Evolutionary conservation across 257 asterid genomes (phyloP), one percentile per base, ranked within the genome.

Genomic region (Parsonsia alboflavescens): DNA sequence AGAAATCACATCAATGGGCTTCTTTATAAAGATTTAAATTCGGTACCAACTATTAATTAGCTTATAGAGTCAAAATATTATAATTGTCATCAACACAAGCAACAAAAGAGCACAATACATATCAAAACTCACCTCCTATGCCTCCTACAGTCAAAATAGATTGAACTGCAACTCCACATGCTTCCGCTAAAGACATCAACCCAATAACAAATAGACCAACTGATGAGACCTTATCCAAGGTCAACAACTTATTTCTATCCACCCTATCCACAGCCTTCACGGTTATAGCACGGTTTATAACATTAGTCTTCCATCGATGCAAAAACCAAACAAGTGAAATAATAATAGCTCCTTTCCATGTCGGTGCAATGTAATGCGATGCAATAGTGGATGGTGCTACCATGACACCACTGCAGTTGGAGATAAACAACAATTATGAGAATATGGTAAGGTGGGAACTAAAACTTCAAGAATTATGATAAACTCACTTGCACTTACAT

Each of bases 61-160:
- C 24, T 16, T 17, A 52, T 2, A 52, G 1, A 52, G 19, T 52
- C 0, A 16, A 52, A 33, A 42, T 7, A 42, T 42, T 42, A 42
- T 22, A 48, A 72, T 24, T 6, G 24, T 21, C 24, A 33, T n/a
- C 54, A 22, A 16, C 15, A 24, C 6, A 58, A 57, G 28, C 16
- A 45, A 26, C 39, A 42, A n/a, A 33, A 17, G 1, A 42, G 9
- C 9, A 17, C 24, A 22, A 68, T 13, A 28, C 22, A 26, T 30
- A 2, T 1, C 21, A 72, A 82, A 66, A 30, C 84, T 80, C 78
- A 92, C 99, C 99, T 87, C 99, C 99, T 70, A 95, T 80, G 71
- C 99, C 99, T 72, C 99, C 99, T 53, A 95, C 96, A 0, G 99
- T 95, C 61, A 92, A 83, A 79, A 95, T 75, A 79, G 99, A 95